Evolutionary conservation across 148 eudicot genomes (phyloP).

Genomic region (Talinum fruticosum): DNA sequence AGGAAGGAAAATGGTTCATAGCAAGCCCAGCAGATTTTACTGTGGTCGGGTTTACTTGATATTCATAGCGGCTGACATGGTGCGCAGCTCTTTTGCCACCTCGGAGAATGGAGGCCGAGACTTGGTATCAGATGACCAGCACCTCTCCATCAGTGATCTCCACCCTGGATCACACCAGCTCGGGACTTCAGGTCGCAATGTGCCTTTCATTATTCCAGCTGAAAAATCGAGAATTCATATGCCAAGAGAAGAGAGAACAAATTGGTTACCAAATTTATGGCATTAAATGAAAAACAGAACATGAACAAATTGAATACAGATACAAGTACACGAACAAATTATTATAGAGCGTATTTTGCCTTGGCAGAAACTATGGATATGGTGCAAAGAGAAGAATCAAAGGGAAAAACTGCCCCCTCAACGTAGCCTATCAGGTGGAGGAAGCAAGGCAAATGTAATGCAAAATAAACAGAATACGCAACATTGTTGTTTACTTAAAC

Average conservation of each 20-base stretch:
- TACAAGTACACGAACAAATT: too few relatives aligned
- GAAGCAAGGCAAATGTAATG: too few relatives aligned
- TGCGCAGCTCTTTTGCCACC: conserved; percentile 16
- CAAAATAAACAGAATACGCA: too few relatives aligned
- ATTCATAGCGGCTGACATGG: conserved; percentile 14
- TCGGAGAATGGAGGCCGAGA: conserved; percentile 19
- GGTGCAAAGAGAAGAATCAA: too few relatives aligned
- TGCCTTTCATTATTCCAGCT: conserved; percentile 42
- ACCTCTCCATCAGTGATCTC: conserved; percentile 50
- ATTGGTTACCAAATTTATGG: background rate
- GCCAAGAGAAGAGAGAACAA: background rate
- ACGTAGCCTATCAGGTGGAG: background rate
- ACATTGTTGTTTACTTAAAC: too few relatives aligned
- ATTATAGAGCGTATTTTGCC: too few relatives aligned
- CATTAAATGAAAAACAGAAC: too few relatives aligned
- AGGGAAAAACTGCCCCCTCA: too few relatives aligned
- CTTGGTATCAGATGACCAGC: conserved; percentile 32
- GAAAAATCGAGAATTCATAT: background rate
- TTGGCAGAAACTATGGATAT: too few relatives aligned
- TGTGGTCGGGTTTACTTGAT: background rate
- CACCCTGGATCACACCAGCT: conserved; percentile 43
- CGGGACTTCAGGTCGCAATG: conserved; percentile 40
- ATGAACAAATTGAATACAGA: too few relatives aligned
- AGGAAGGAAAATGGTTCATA: too few relatives aligned
- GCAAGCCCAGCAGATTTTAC: background rate